Percentiles rank a stretch among this genome's conserved stretches.
These are phyloP conservation scores for Zymoseptoria brevis DNA, from an alignment of 2,329 filamentous ascomycete genomes.

Conservation along the genomic window DNA sequence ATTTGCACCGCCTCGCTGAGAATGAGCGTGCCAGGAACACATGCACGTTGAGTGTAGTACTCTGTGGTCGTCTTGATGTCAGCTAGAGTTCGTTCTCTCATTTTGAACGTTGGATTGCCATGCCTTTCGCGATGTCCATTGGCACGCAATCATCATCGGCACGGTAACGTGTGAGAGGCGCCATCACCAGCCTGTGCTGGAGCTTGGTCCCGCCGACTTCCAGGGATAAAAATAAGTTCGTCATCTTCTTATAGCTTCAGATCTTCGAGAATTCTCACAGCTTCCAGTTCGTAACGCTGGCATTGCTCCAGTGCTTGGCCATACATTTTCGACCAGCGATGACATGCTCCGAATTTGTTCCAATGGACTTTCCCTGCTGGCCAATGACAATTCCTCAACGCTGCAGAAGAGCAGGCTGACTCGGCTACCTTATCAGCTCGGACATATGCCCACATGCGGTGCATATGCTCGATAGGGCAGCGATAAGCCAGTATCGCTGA, in stretches of 20 bases:
- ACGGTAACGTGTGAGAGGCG: conserved; percentile 43
- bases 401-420: neutral
- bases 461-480: neutral
- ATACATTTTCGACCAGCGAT: neutral
- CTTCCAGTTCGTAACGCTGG: neutral
- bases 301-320: neutral
- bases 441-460: neutral
- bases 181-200: conserved; percentile 43
- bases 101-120: conserved; percentile 9
- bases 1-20: conserved; percentile 50
- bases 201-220: conserved; percentile 36
- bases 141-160: conserved; percentile 35
- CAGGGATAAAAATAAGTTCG: conserved; percentile 35
- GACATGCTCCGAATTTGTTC: neutral
- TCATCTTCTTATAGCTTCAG: neutral
- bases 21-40: conserved; percentile 42
- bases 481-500: neutral
- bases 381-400: neutral
- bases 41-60: conserved; percentile 49
- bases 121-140: conserved; percentile 22
- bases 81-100: conserved; percentile 23
- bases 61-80: conserved; percentile 24
- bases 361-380: neutral
- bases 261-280: neutral
- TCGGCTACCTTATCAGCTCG: neutral